Percentiles rank a stretch among this genome's conserved stretches.
These are phyloP conservation scores for Komagataella mondaviorum DNA, from an alignment of 805 yeast genomes.

Conservation along the genomic window DNA sequence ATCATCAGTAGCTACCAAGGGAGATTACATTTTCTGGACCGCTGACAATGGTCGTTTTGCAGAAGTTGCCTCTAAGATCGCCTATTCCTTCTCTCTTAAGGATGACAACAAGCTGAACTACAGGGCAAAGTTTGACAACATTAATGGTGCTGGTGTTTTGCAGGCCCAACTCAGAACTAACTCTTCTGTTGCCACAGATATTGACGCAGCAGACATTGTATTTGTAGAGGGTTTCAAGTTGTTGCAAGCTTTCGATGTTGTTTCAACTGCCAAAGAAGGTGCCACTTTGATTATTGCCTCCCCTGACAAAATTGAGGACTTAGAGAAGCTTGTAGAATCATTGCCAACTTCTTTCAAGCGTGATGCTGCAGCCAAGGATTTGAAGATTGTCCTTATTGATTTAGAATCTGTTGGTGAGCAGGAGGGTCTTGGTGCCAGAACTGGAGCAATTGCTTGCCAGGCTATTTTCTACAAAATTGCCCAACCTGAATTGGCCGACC, in stretches of 20 bases:
- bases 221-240: slow-evolving; percentile 49
- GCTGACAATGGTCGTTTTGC: slow-evolving; percentile 46
- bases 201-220: slow-evolving; percentile 51
- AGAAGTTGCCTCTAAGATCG: slow-evolving; percentile 47
- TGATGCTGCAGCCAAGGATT: slow-evolving; percentile 34
- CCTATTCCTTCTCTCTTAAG: slow-evolving; percentile 57
- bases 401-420: slow-evolving; percentile 48
- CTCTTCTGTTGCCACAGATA: slow-evolving; percentile 13
- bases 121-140: slow-evolving; percentile 61
- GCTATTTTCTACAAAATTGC: slow-evolving; percentile 69
- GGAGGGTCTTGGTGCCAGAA: slow-evolving; percentile 64
- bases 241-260: slow-evolving; percentile 45
- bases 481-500: slow-evolving; percentile 41
- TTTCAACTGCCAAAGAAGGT: slow-evolving; percentile 40
- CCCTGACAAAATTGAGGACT: slow-evolving; percentile 24
- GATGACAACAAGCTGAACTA: slow-evolving; percentile 35
- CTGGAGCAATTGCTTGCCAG: slow-evolving; percentile 62
- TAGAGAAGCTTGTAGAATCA: slow-evolving; percentile 29
- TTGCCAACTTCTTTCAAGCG: slow-evolving; percentile 42
- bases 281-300: slow-evolving; percentile 40
- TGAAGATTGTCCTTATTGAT: slow-evolving; percentile 47
- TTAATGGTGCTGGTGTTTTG: slow-evolving; percentile 58
- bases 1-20: slow-evolving; percentile 27
- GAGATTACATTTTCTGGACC: slow-evolving; percentile 49
- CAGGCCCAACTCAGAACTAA: slow-evolving; percentile 46